Conservation (phyloP, 2,329 filamentous ascomycete genomes). For the Ceratocystis colombiana region DNA sequence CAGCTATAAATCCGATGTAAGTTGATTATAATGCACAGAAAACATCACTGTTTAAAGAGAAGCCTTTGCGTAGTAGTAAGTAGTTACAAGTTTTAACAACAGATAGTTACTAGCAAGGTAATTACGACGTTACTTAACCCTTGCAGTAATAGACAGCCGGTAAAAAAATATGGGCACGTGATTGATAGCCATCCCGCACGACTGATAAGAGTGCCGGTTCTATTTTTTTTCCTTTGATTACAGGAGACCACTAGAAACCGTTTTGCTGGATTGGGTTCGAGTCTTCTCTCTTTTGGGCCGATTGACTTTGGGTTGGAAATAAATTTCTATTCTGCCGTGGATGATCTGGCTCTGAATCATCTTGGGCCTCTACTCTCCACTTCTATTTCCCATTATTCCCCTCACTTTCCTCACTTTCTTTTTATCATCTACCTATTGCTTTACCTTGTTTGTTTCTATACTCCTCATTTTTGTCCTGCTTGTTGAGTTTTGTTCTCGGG, state of each 20-base stretch:
- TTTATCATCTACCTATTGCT: background rate
- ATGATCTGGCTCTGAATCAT: constrained; percentile 16
- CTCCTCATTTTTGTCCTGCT: background rate
- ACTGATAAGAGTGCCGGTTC: constrained; percentile 20
- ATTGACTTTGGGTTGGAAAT: background rate
- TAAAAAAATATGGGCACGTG: constrained; percentile 21
- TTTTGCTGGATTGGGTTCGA: constrained; percentile 13
- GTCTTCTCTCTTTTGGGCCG: background rate
- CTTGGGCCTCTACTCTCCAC: constrained; percentile 8
- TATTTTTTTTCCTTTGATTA: constrained; percentile 6
- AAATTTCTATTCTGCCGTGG: constrained; percentile 8
- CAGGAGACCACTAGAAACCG: background rate
- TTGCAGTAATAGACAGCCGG: background rate
- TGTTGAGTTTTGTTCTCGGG: background rate
- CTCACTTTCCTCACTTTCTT: background rate
- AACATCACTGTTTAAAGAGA: no score
- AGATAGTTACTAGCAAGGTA: no score
- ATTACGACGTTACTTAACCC: no score
- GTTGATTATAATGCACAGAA: no score
- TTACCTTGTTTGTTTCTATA: background rate
- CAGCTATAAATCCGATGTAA: no score
- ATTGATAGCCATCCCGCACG: constrained; percentile 24
- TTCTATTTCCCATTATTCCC: background rate
- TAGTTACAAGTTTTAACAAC: no score
- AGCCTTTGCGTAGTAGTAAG: no score